phyloP scores from a whole-genome alignment of 2,329 filamentous ascomycete species.

The Xylaria polymorpha region DNA sequence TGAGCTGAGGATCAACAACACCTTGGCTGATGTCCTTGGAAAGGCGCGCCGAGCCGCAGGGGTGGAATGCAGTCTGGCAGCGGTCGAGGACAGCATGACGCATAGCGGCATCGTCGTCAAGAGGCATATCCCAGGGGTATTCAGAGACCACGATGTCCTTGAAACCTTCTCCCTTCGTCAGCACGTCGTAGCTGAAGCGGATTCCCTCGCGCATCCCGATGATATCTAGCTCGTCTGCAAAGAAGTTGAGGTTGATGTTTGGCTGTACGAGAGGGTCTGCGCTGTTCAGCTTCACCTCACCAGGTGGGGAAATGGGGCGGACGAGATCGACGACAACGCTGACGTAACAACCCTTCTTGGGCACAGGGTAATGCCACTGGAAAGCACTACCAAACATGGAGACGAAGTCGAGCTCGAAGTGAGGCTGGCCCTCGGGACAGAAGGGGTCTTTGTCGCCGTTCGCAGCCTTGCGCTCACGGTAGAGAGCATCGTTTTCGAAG shows the following conservation, averaged over 20 bases:
- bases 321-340: conserved; percentile 66
- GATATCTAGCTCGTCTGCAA: conserved; percentile 65
- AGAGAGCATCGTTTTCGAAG: conserved; percentile 61
- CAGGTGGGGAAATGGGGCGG: conserved; percentile 55
- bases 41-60: conserved; percentile 66
- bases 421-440: conserved; percentile 66
- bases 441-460: conserved; percentile 65
- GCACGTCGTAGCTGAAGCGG: conserved; percentile 66
- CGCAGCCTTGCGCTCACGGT: conserved; percentile 55
- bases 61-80: conserved; percentile 69
- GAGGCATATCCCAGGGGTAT: conserved; percentile 71
- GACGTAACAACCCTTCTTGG: conserved; percentile 59
- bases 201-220: conserved; percentile 69
- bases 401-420: conserved; percentile 73
- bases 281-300: conserved; percentile 67
- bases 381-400: conserved; percentile 64
- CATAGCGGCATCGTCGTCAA: conserved; percentile 67
- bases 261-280: conserved; percentile 52
- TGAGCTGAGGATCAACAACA: conserved; percentile 63
- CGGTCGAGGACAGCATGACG: conserved; percentile 66
- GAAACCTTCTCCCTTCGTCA: conserved; percentile 67
- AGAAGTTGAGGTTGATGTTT: conserved; percentile 71
- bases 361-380: conserved; percentile 60
- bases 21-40: conserved; percentile 63
- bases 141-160: conserved; percentile 63